Base-by-base conservation (phyloP, 177 flowering plant species). In the Telopea speciosissima region DNA sequence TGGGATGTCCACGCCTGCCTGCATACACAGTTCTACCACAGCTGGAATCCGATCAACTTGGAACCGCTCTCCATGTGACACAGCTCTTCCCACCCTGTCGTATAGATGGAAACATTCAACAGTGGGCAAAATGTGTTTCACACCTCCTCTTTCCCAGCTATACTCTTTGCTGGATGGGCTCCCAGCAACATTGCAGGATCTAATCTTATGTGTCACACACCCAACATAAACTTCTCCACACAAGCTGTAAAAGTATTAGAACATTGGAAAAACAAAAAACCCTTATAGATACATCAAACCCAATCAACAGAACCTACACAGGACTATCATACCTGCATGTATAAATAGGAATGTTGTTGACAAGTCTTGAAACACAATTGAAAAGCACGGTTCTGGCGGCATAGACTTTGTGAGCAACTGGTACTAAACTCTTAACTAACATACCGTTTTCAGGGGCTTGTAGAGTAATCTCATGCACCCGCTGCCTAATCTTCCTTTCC, bases 141-240 rank as follows among this genome's bases (percentile, higher is more conserved):
- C 31, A 26, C 73, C 76, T 14, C 82, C 90, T 61, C 52, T 70
- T 65, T 66, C 72, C 88, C 88, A 85, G 19, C 24, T 70, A 62
- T 85, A 87, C 70, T 81, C 83, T 80, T 79, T 84, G 67, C 42
- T 83, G 66, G 83, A 3, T 22, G 52, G 71, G 68, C 86, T 81
- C n/a, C 81, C 79, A 22, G 70, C 36, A 33, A 71, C 80, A 78
- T 77, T 70, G 73, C 90, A 87, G 33, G 86, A 78, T 65, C 73
- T 82, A 33, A 87, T 83, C 69, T 68, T 67, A 74, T 87, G 84
- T 31, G 87, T 85, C 42, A 76, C 63, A 62, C 71, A 62, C 24
- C 90, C 87, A 31, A 87, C 79, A 75, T 87, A 85, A 72, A 85
- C 85, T 74, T 87, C 86, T 73, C 81, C 85, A 70, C 87, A 87